Evolutionary conservation across 768 basidiomycete genomes (phyloP).

Genomic region (Chiua virens): DNA sequence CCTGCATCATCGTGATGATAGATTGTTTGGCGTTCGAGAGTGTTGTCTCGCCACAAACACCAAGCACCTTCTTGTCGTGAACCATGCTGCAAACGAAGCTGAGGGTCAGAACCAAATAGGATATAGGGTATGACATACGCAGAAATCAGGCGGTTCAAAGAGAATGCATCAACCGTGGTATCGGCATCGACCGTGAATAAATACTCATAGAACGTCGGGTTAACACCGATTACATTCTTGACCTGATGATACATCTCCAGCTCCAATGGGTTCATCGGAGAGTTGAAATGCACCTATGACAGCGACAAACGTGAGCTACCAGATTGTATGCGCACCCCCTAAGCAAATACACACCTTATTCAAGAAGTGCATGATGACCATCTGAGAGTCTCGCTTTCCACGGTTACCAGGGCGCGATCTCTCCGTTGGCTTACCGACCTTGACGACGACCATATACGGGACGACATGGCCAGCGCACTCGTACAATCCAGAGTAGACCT

Average conservation of each 20-base stretch:
- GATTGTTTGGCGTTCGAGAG: slow-evolving; percentile 94
- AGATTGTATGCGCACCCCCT: no score
- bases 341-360: slow-evolving; percentile 66
- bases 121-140: slow-evolving; percentile 57
- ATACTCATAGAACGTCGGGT: slow-evolving; percentile 98
- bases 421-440: slow-evolving; percentile 95
- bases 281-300: slow-evolving; percentile 87
- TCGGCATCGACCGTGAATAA: slow-evolving; percentile 92
- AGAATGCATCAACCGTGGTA: slow-evolving; percentile 87
- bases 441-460: slow-evolving; percentile 89
- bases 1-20: slow-evolving; percentile 97
- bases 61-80: slow-evolving; percentile 92
- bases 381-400: slow-evolving; percentile 97
- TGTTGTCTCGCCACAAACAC: slow-evolving; percentile 93
- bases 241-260: slow-evolving; percentile 99
- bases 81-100: slow-evolving; percentile 69
- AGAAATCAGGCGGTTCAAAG: slow-evolving; percentile 88
- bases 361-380: slow-evolving; percentile 95
- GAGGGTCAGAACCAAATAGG: background rate
- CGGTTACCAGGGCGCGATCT: slow-evolving; percentile 92
- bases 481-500: slow-evolving; percentile 94
- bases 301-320: background rate
- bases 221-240: slow-evolving; percentile 99
- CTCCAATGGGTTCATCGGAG: slow-evolving; percentile 95
- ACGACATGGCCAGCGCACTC: slow-evolving; percentile 95